Evolutionary conservation across 768 basidiomycete genomes (phyloP).

Genomic region (Russula sp.): DNA sequence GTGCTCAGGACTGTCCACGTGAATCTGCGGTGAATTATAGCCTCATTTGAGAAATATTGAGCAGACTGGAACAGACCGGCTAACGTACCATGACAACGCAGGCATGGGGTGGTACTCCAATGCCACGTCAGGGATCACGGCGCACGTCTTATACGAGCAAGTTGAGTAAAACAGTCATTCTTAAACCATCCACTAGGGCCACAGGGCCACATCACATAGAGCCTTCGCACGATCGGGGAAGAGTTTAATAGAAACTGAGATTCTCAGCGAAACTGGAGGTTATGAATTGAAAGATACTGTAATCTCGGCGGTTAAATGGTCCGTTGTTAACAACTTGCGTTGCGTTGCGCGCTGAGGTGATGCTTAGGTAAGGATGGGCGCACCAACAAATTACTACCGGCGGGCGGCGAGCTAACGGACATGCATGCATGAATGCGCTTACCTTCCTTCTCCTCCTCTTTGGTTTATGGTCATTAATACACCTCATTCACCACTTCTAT

Average conservation of each 20-base stretch:
- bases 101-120: neutral
- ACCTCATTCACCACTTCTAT: slow-evolving; percentile 1
- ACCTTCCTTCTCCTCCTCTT: slow-evolving; percentile 1
- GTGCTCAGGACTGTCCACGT: neutral
- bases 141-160: too few relatives aligned
- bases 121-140: too few relatives aligned
- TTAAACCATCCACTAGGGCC: too few relatives aligned
- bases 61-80: neutral
- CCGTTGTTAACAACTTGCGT: neutral
- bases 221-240: too few relatives aligned
- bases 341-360: neutral
- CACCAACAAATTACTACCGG: neutral
- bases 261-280: too few relatives aligned
- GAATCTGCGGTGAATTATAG: neutral
- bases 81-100: neutral
- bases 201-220: too few relatives aligned
- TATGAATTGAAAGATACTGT: neutral
- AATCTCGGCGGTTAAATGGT: neutral
- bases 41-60: too few relatives aligned
- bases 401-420: neutral
- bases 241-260: too few relatives aligned
- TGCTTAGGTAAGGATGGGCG: neutral
- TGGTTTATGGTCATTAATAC: slow-evolving; percentile 5
- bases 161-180: too few relatives aligned
- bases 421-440: slow-evolving; percentile 6